Percentiles rank a stretch among this genome's conserved stretches.
These are phyloP conservation scores for Candida boleticola DNA, from an alignment of 805 yeast genomes.

Conservation along the genomic window DNA sequence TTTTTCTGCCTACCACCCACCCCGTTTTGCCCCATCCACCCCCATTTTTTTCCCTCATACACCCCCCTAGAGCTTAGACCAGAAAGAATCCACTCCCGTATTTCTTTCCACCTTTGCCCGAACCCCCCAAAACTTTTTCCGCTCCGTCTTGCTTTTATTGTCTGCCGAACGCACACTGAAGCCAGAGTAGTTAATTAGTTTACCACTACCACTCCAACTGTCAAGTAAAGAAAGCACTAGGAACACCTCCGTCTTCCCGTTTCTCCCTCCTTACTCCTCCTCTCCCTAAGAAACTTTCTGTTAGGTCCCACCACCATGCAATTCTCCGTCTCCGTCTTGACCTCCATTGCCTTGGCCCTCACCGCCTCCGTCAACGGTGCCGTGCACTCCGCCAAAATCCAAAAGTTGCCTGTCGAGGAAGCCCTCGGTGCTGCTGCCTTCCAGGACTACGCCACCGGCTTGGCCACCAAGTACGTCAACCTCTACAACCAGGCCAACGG, in stretches of 20 bases:
- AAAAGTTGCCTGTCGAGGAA: slow-evolving; percentile 57
- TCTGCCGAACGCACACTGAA: no score
- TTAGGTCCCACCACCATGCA: no score
- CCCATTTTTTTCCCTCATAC: no score
- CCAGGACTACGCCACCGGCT: slow-evolving; percentile 52
- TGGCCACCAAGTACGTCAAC: slow-evolving; percentile 61
- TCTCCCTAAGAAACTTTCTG: background rate
- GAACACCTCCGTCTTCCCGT: no score
- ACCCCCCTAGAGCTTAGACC: background rate
- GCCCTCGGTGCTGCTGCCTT: slow-evolving; percentile 51
- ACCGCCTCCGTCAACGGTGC: slow-evolving; percentile 47
- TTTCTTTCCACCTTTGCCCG: background rate
- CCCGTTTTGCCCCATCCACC: no score
- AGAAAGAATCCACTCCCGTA: background rate
- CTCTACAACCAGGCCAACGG: slow-evolving; percentile 40
- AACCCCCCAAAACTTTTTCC: no score
- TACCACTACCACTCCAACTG: no score
- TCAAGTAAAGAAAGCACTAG: no score
- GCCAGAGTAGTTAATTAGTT: no score
- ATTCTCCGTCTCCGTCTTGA: slow-evolving; percentile 33
- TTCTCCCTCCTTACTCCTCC: no score
- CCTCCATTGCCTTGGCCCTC: slow-evolving; percentile 42
- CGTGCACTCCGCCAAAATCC: slow-evolving; percentile 54
- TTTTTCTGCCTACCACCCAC: no score
- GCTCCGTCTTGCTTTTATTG: no score